Conservation (phyloP, 2,329 filamentous ascomycete species). For the Didymella segeticola region DNA sequence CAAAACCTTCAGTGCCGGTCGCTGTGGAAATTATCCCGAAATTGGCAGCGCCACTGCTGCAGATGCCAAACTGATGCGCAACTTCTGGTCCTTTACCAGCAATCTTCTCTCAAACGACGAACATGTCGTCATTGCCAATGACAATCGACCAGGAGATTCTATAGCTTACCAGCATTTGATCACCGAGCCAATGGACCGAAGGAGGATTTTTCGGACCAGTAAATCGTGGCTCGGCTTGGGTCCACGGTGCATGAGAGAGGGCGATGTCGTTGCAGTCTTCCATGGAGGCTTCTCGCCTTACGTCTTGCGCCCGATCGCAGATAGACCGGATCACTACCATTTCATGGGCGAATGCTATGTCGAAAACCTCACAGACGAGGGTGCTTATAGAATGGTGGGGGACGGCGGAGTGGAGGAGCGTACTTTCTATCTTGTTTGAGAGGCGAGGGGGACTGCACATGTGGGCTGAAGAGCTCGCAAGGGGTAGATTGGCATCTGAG, state of each 20-base stretch:
- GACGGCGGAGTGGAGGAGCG: neutral
- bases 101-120: neutral
- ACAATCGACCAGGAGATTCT: too few species aligned
- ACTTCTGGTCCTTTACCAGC: neutral
- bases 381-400: neutral
- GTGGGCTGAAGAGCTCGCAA: too few species aligned
- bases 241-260: neutral
- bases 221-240: conserved; percentile 1
- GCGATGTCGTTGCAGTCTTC: conserved; percentile 8
- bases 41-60: too few species aligned
- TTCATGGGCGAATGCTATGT: conserved; percentile 11
- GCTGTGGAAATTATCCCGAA: too few species aligned
- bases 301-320: neutral
- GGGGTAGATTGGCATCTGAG: too few species aligned
- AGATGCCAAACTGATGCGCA: too few species aligned
- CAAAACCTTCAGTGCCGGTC: neutral
- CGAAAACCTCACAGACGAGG: neutral
- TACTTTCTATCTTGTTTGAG: neutral
- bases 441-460: too few species aligned
- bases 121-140: too few species aligned
- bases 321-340: neutral
- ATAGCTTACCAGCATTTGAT: too few species aligned
- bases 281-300: neutral
- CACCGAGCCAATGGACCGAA: neutral
- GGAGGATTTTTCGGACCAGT: neutral